Evolutionary conservation across 441 rosid genomes (phyloP).

Genomic region (Manihot esculenta): DNA sequence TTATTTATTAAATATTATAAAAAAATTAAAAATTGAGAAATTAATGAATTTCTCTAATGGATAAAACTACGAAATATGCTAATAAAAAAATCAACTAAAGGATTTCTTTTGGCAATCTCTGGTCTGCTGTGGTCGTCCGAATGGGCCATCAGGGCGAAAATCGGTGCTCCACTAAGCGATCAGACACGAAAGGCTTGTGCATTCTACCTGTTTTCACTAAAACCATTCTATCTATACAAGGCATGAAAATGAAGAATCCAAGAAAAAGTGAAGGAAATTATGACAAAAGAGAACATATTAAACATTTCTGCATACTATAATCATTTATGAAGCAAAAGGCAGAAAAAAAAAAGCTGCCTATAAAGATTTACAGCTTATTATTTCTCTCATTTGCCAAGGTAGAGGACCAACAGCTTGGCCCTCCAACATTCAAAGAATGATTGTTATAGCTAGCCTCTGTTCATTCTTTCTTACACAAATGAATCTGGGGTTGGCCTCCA

Average conservation of each 20-base stretch:
- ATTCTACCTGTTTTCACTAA: neutral
- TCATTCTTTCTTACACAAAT: slow-evolving; percentile 10
- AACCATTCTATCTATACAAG: neutral
- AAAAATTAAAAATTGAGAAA: too few relatives aligned
- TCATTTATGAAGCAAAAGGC: slow-evolving; percentile 22
- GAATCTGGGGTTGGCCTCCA: slow-evolving; percentile 16
- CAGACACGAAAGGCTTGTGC: neutral
- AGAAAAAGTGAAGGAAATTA: neutral
- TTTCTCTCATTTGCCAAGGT: slow-evolving; percentile 28
- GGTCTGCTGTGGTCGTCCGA: neutral
- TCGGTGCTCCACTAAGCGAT: neutral
- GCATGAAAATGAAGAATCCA: neutral
- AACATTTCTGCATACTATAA: slow-evolving; percentile 1
- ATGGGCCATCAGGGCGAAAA: neutral
- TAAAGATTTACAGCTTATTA: slow-evolving; percentile 15
- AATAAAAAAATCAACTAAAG: too few relatives aligned
- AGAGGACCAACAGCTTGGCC: slow-evolving; percentile 28
- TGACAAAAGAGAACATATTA: neutral
- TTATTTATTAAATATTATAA: too few relatives aligned
- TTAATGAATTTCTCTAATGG: too few relatives aligned
- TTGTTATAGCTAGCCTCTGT: slow-evolving; percentile 6
- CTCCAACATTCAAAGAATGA: slow-evolving; percentile 42
- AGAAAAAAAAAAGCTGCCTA: slow-evolving; percentile 15
- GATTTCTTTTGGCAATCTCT: neutral
- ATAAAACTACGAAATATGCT: too few relatives aligned